A percentile compares a stretch with the other conserved stretches of the same genome.
These are phyloP conservation scores for Pythium volutum DNA, from an alignment of 352 stramenopile species.

Conservation along the genomic window DNA sequence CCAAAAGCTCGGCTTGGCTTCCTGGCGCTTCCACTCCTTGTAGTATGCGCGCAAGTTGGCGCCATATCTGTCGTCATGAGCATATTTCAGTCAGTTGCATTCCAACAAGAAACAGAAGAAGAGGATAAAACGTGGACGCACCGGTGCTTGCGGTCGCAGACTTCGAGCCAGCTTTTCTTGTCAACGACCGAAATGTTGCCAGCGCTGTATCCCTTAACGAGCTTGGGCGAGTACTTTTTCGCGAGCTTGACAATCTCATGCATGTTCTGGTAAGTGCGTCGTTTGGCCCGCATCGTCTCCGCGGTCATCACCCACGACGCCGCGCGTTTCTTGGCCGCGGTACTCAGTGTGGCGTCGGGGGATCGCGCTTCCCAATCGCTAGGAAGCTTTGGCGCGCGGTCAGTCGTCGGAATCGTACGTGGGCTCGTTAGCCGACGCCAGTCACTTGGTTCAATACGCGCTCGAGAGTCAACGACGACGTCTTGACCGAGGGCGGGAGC, in stretches of 20 bases:
- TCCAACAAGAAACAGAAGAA: not conserved
- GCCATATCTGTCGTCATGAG: slow-evolving; percentile 80
- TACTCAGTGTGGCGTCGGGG: slow-evolving; percentile 20
- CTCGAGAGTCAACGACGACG: slow-evolving; percentile 33
- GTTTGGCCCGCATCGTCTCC: slow-evolving; percentile 70
- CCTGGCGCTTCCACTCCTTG: slow-evolving; percentile 93
- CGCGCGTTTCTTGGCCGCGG: slow-evolving; percentile 21
- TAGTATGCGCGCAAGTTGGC: slow-evolving; percentile 97
- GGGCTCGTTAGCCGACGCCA: slow-evolving; percentile 41
- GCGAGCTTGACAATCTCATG: slow-evolving; percentile 87
- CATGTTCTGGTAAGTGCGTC: slow-evolving; percentile 84
- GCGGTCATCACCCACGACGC: slow-evolving; percentile 52
- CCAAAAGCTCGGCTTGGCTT: slow-evolving; percentile 81
- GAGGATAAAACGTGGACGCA: slow-evolving; percentile 27
- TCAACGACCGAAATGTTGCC: slow-evolving; percentile 90
- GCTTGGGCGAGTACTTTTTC: slow-evolving; percentile 87
- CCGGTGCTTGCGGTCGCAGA: slow-evolving; percentile 85
- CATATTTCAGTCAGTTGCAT: slow-evolving; percentile 7
- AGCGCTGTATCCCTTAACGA: slow-evolving; percentile 86
- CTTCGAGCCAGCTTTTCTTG: slow-evolving; percentile 89
- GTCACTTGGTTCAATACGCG: slow-evolving; percentile 39
- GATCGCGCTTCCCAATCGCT: slow-evolving; percentile 1
- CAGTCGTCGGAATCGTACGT: not conserved
- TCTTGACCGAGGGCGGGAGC: slow-evolving; percentile 43
- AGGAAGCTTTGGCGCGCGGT: not conserved